Evolutionary conservation across 345 rosid species (phyloP).

Genomic region (Bruguiera gymnorhiza): DNA sequence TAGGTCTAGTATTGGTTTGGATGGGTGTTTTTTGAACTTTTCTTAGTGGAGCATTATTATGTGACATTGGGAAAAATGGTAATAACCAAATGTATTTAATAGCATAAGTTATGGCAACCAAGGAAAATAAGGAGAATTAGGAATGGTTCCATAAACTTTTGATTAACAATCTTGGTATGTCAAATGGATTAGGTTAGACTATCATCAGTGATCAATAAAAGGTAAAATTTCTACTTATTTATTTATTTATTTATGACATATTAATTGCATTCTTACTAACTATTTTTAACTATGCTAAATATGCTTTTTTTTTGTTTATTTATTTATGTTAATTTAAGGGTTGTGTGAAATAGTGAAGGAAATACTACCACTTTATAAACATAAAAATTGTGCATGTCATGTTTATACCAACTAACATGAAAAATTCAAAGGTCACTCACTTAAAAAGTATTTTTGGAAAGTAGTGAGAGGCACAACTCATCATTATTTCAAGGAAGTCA

Average conservation of each 20-base stretch:
- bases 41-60: not conserved
- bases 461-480: not conserved
- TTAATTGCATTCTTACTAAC: too few species aligned
- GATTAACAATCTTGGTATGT: not conserved
- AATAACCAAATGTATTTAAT: not conserved
- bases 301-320: too few species aligned
- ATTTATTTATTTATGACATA: too few species aligned
- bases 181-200: not conserved
- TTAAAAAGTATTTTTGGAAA: not conserved
- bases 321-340: not conserved
- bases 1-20: not conserved
- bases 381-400: not conserved
- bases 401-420: not conserved
- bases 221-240: too few species aligned
- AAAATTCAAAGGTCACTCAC: too few species aligned
- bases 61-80: not conserved
- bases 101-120: not conserved
- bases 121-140: not conserved
- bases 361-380: not conserved
- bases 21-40: not conserved
- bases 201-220: too few species aligned
- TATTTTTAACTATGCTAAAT: too few species aligned
- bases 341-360: too few species aligned
- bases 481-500: not conserved
- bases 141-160: not conserved